Evolutionary conservation across 352 stramenopile genomes (phyloP).

Genomic region (Phytophthora fragariae): DNA sequence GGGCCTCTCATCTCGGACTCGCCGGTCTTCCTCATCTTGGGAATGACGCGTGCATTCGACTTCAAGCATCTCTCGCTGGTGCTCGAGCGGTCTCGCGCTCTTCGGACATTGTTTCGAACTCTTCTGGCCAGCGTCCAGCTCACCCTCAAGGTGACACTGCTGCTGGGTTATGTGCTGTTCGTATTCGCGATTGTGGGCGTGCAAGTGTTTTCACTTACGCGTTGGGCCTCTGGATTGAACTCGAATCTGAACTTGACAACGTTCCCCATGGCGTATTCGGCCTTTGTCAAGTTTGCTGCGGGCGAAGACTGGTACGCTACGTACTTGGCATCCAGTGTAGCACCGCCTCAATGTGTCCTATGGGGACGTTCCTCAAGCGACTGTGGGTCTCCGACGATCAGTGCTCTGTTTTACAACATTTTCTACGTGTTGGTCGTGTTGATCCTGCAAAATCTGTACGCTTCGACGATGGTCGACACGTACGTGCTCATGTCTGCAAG

Average conservation of each 20-base stretch:
- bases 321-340: slow-evolving; percentile 74
- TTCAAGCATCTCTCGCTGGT: slow-evolving; percentile 87
- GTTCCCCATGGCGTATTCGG: slow-evolving; percentile 73
- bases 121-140: slow-evolving; percentile 69
- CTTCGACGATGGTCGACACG: slow-evolving; percentile 84
- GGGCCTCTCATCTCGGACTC: slow-evolving; percentile 69
- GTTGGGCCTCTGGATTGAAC: slow-evolving; percentile 80
- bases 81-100: slow-evolving; percentile 69
- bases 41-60: slow-evolving; percentile 82
- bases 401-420: slow-evolving; percentile 76
- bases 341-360: slow-evolving; percentile 63
- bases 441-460: slow-evolving; percentile 85
- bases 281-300: slow-evolving; percentile 85
- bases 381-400: slow-evolving; percentile 71
- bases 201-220: slow-evolving; percentile 83
- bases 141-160: slow-evolving; percentile 81
- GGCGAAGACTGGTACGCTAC: slow-evolving; percentile 89
- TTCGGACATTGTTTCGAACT: slow-evolving; percentile 81
- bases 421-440: slow-evolving; percentile 86
- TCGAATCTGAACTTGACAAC: slow-evolving; percentile 80
- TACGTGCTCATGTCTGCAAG: slow-evolving; percentile 81
- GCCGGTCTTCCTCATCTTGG: slow-evolving; percentile 73
- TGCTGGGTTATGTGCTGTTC: slow-evolving; percentile 84
- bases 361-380: slow-evolving; percentile 57
- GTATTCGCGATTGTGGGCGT: slow-evolving; percentile 86